phyloP scores from a whole-genome alignment of 208 protist genomes.

The Leishmania amazonensis region DNA sequence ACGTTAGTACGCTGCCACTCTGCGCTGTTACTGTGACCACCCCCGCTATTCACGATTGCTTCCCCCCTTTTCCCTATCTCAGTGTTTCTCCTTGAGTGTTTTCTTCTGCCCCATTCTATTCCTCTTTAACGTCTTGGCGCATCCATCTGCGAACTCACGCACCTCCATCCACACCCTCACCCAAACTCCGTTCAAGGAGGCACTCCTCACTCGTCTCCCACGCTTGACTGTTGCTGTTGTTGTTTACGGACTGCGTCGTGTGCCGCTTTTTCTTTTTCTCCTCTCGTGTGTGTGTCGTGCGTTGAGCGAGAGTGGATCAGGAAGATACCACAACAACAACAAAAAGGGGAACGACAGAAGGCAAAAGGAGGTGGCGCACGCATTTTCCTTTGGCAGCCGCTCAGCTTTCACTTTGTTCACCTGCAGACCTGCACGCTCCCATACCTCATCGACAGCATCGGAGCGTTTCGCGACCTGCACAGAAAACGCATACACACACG shows the following conservation, averaged over 20 bases:
- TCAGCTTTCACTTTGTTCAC: background rate
- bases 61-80: background rate
- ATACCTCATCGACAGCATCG: background rate
- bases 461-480: background rate
- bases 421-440: background rate
- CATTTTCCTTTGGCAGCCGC: background rate
- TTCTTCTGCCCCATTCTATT: background rate
- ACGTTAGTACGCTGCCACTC: background rate
- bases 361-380: background rate
- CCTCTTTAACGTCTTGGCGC: background rate
- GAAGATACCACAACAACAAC: background rate
- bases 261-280: background rate
- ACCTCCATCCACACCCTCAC: background rate
- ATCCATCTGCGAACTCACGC: background rate
- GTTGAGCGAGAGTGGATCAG: background rate
- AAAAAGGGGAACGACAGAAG: background rate
- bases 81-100: background rate
- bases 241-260: background rate
- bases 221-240: background rate
- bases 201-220: background rate
- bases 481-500: background rate
- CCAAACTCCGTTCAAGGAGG: background rate
- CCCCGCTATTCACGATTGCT: background rate
- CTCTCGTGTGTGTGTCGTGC: background rate
- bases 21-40: background rate